Percentiles rank a stretch among this genome's conserved stretches.
These are phyloP conservation scores for Hymenochaete sp. DNA, from an alignment of 1,284 basidiomycete genomes.

Conservation along the genomic window DNA sequence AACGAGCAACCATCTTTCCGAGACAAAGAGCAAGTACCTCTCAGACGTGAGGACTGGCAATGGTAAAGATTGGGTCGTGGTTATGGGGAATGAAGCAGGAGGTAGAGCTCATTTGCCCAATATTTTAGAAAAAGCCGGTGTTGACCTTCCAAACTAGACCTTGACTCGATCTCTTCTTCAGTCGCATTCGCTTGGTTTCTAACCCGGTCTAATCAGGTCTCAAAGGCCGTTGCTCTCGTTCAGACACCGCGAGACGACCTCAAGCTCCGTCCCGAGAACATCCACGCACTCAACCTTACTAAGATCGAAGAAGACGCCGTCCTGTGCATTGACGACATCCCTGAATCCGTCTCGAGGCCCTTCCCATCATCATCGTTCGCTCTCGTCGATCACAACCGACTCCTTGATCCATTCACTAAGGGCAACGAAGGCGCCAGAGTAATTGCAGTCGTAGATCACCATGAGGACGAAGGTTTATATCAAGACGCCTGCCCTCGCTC, in stretches of 20 bases:
- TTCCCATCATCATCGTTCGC: constrained; percentile 63
- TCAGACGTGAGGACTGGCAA: constrained; percentile 34
- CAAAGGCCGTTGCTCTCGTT: constrained; percentile 63
- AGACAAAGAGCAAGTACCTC: constrained; percentile 39
- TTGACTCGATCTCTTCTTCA: constrained; percentile 80
- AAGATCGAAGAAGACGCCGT: constrained; percentile 46
- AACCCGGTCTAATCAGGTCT: constrained; percentile 40
- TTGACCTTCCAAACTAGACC: constrained; percentile 45
- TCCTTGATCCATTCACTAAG: constrained; percentile 44
- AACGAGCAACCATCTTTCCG: constrained; percentile 30
- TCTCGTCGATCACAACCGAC: constrained; percentile 84
- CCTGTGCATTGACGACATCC: constrained; percentile 50
- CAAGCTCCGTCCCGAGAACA: constrained; percentile 79
- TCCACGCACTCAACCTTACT: constrained; percentile 58
- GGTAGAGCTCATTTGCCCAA: constrained; percentile 43
- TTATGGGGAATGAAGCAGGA: constrained; percentile 89
- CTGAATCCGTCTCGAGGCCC: constrained; percentile 28
- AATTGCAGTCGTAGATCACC: constrained; percentile 85
- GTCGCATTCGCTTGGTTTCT: constrained; percentile 74
- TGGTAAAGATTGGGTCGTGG: constrained; percentile 64
- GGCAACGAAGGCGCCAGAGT: constrained; percentile 44
- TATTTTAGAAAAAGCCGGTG: not conserved
- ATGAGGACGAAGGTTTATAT: constrained; percentile 77
- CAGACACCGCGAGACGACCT: constrained; percentile 68
- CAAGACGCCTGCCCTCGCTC: constrained; percentile 57